These are phyloP conservation scores for Pseudopyrenochaeta lycopersici DNA, from an alignment of 2,329 filamentous ascomycete genomes.

Conservation along the genomic window DNA sequence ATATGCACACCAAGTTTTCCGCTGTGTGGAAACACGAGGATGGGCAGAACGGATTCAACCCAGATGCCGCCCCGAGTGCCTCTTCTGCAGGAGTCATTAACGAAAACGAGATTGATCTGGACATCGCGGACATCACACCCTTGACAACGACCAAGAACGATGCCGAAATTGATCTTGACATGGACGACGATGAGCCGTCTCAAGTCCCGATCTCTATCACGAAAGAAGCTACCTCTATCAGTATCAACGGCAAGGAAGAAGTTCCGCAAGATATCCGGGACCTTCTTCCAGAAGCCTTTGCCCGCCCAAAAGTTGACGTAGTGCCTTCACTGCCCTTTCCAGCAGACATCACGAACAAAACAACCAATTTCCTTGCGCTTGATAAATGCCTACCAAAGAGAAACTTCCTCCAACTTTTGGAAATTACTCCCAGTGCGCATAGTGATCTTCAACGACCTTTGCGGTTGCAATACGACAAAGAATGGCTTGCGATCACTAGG, in stretches of 20 bases:
- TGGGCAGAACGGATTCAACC: slow-evolving; percentile 58
- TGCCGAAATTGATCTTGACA: slow-evolving; percentile 52
- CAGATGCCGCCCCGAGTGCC: slow-evolving; percentile 19
- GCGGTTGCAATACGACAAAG: slow-evolving; percentile 81
- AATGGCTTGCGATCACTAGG: slow-evolving; percentile 94
- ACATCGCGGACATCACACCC: slow-evolving; percentile 62
- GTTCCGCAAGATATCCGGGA: slow-evolving; percentile 73
- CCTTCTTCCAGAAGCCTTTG: slow-evolving; percentile 80
- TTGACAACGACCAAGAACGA: slow-evolving; percentile 36
- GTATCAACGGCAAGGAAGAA: slow-evolving; percentile 21
- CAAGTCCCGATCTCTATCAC: neutral
- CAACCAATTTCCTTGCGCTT: slow-evolving; percentile 84
- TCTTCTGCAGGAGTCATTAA: slow-evolving; percentile 56
- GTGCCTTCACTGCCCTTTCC: slow-evolving; percentile 66
- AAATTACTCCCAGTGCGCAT: slow-evolving; percentile 48
- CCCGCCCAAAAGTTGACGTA: slow-evolving; percentile 37
- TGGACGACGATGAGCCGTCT: slow-evolving; percentile 45
- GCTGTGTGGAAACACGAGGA: slow-evolving; percentile 66
- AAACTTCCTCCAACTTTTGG: slow-evolving; percentile 82
- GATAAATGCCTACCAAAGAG: slow-evolving; percentile 87
- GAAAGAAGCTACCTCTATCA: slow-evolving; percentile 13
- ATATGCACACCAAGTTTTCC: slow-evolving; percentile 88
- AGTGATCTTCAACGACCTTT: slow-evolving; percentile 58
- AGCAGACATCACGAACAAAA: slow-evolving; percentile 76
- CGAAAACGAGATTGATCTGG: slow-evolving; percentile 65